Evolutionary conservation across 352 stramenopile genomes (phyloP).

Genomic region (Globisporangium megalacanthum): DNA sequence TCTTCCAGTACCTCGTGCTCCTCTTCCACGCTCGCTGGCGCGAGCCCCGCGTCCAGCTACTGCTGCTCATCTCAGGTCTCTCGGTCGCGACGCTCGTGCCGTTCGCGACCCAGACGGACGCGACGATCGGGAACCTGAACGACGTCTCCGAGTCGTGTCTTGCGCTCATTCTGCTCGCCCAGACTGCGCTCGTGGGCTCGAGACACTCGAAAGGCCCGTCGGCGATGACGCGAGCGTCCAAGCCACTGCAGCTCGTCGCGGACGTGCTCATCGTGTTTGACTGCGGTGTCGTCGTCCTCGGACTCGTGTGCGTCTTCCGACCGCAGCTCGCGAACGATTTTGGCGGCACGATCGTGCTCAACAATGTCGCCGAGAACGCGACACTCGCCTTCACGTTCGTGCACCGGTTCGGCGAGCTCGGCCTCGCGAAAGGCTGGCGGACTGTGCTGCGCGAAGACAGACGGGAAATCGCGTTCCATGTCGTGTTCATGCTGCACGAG

Average conservation of each 20-base stretch:
- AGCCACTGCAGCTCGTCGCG: slow-evolving; percentile 12
- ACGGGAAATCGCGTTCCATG: slow-evolving; percentile 23
- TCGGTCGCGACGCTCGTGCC: slow-evolving; percentile 21
- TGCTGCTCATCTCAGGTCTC: slow-evolving; percentile 17
- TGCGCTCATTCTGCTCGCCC: slow-evolving; percentile 25
- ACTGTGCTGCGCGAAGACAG: slow-evolving; percentile 19
- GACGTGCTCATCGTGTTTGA: slow-evolving; percentile 26
- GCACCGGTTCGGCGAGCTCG: slow-evolving; percentile 20
- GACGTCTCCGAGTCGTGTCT: slow-evolving; percentile 27
- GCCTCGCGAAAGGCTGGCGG: slow-evolving; percentile 6
- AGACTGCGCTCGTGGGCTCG: slow-evolving; percentile 15
- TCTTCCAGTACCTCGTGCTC: slow-evolving; percentile 31
- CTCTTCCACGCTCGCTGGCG: slow-evolving; percentile 22
- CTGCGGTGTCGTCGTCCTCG: slow-evolving; percentile 12
- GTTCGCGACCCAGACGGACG: slow-evolving; percentile 10
- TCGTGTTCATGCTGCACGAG: slow-evolving; percentile 30
- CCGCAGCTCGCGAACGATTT: slow-evolving; percentile 1
- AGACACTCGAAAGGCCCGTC: background rate
- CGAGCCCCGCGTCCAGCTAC: slow-evolving; percentile 21
- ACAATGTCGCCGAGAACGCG: slow-evolving; percentile 18
- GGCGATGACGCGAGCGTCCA: background rate
- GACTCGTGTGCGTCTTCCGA: slow-evolving; percentile 18
- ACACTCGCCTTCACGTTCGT: slow-evolving; percentile 31
- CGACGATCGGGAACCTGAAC: slow-evolving; percentile 17
- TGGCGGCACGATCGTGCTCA: slow-evolving; percentile 12